Conservation (phyloP, 2,329 filamentous ascomycete genomes). For the Neopestalotiopsis sp. region DNA sequence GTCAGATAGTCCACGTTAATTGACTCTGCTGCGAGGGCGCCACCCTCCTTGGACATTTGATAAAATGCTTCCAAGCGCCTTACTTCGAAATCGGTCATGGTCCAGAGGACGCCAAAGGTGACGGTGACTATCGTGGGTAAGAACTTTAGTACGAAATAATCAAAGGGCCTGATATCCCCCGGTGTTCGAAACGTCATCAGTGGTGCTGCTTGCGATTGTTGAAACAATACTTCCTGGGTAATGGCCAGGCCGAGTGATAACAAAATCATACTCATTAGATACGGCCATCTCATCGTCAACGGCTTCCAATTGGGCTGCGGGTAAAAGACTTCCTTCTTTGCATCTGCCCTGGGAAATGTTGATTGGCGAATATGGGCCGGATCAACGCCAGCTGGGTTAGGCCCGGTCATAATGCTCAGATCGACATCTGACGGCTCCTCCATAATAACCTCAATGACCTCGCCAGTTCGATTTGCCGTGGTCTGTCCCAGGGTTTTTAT, state of each 20-base stretch:
- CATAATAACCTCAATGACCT: constrained; percentile 65
- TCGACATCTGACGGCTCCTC: constrained; percentile 54
- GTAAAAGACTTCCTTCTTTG: constrained; percentile 59
- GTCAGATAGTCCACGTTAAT: constrained; percentile 79
- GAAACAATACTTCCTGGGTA: constrained; percentile 61
- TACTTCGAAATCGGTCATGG: constrained; percentile 70
- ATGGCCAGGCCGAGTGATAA: constrained; percentile 59
- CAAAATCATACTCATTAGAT: constrained; percentile 58
- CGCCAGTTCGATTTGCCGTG: constrained; percentile 64
- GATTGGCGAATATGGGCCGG: constrained; percentile 41
- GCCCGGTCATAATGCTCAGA: constrained; percentile 57
- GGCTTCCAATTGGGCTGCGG: constrained; percentile 72
- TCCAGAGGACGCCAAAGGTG: constrained; percentile 68
- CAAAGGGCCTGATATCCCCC: constrained; percentile 52
- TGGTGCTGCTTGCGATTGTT: constrained; percentile 48
- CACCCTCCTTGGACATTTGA: constrained; percentile 65
- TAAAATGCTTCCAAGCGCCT: constrained; percentile 71
- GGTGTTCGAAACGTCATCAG: constrained; percentile 57
- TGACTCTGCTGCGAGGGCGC: constrained; percentile 67
- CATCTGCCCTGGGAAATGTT: constrained; percentile 43
- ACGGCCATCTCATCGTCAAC: constrained; percentile 68
- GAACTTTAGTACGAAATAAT: constrained; percentile 70
- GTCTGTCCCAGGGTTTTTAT: constrained; percentile 59
- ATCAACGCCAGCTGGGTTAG: constrained; percentile 32
- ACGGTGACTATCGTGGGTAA: constrained; percentile 66